Evolutionary conservation across 1,284 basidiomycete genomes (phyloP), one percentile per base, ranked within the genome.

Genomic region (Ceratobasidium sp.): DNA sequence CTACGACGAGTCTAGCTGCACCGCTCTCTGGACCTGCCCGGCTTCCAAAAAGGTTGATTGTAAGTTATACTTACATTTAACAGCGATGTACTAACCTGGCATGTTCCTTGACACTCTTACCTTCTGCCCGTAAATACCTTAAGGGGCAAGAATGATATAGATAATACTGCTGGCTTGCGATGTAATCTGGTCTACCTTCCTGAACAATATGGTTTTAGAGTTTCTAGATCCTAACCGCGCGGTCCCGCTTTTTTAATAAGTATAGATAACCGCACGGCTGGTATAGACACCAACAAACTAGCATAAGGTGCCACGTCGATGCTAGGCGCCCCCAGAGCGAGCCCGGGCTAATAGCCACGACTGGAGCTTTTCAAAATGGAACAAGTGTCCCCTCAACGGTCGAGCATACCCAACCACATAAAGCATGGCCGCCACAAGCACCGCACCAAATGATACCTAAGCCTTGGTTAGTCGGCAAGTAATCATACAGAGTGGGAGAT

Each of bases 1-100:
- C 1, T 81, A 79, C 74, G 81, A 82, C 65, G 79, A 81, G 73
- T 75, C 76, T 29, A 79, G 77, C 39, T 79, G 79, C 5, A 80
- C 76, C 14, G 76, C 76, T 19, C 76, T 77, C 56, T 77, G 43
- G 41, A 75, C 74, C 31, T 77, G 76, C 68, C 43, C 59, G 13
- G 14, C 63, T 39, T 46, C 48, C 0, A 74, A 58, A 43, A 68
- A 74, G 56, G 74, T 74, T 27, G 66, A 77, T 46, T 77, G 76
- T 77, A 49, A 69, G 76, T 65, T 51, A n/a, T 66, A 43, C n/a
- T 66, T 9, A 49, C 19, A 16, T 19, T 29, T 22, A 14, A 11
- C 27, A 41, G 69, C 79, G n/a, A 76, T 76, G 64, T 80, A 27
- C 63, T 56, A 5, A 31, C 22, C 13, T 64, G n/a, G n/a, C n/a